These are phyloP conservation scores for Beauveria caledonica DNA, from an alignment of 2,329 filamentous ascomycete species.

Conservation along the genomic window DNA sequence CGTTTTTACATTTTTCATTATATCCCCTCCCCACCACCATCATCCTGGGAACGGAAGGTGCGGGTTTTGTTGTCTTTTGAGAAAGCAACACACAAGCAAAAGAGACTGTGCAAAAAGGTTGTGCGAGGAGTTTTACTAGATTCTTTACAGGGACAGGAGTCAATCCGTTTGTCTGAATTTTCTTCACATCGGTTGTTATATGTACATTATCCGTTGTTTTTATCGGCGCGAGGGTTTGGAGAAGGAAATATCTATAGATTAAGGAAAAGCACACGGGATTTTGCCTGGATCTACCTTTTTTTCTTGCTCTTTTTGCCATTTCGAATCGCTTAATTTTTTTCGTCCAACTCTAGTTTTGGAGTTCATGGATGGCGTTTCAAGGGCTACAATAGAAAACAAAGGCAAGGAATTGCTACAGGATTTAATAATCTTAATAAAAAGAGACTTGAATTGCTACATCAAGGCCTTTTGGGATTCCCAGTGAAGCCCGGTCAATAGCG, in stretches of 20 bases:
- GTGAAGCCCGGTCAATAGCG: too few species aligned
- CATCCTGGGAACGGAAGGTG: neutral
- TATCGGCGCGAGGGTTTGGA: neutral
- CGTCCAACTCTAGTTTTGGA: too few species aligned
- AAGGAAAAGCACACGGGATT: neutral
- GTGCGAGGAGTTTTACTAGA: neutral
- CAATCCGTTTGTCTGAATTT: neutral
- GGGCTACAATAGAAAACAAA: too few species aligned
- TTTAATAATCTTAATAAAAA: too few species aligned
- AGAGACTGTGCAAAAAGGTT: neutral
- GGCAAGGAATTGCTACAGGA: too few species aligned
- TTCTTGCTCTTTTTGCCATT: neutral
- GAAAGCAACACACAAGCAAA: neutral
- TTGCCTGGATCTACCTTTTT: neutral
- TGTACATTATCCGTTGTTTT: neutral
- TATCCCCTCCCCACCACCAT: constrained; percentile 1
- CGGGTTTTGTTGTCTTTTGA: neutral
- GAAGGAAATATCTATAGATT: neutral
- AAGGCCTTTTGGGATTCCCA: too few species aligned
- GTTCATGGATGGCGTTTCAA: too few species aligned
- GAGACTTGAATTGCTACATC: too few species aligned
- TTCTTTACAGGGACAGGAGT: neutral
- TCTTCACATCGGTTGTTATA: neutral
- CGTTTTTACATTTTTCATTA: constrained; percentile 6
- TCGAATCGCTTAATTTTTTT: too few species aligned